These are phyloP conservation scores for Prunus mira DNA, from an alignment of 306 rosid genomes.

Conservation along the genomic window DNA sequence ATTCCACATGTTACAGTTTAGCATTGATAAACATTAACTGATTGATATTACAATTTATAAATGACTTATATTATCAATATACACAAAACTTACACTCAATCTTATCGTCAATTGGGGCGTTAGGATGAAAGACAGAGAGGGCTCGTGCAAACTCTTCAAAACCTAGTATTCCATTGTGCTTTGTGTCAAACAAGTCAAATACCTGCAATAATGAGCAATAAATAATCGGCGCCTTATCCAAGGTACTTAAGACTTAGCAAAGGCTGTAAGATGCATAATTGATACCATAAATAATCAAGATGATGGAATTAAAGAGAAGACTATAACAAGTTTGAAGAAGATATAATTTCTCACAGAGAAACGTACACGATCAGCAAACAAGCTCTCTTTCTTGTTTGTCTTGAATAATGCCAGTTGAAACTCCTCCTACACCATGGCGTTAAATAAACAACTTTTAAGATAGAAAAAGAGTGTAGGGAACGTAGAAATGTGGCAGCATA, in stretches of 20 bases:
- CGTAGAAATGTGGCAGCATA: neutral
- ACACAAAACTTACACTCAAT: conserved; percentile 66
- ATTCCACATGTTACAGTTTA: neutral
- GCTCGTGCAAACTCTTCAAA: conserved; percentile 99
- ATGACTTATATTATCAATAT: neutral
- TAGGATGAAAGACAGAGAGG: conserved; percentile 93
- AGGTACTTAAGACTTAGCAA: conserved; percentile 15
- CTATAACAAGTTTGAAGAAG: conserved; percentile 5
- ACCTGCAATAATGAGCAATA: conserved; percentile 45
- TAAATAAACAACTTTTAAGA: neutral
- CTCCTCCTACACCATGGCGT: conserved; percentile 67
- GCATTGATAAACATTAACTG: neutral
- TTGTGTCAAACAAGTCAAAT: conserved; percentile 91
- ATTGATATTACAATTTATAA: neutral
- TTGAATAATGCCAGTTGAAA: conserved; percentile 94
- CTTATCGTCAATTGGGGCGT: conserved; percentile 93
- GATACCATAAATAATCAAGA: neutral
- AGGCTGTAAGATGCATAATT: conserved; percentile 1
- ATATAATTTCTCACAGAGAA: conserved; percentile 14
- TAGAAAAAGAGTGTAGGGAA: neutral
- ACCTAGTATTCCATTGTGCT: conserved; percentile 96
- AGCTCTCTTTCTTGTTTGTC: conserved; percentile 96
- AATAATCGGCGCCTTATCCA: conserved; percentile 18
- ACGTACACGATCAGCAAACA: conserved; percentile 94
- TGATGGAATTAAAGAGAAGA: neutral